Conservation (phyloP, 1,284 basidiomycete genomes). For the Trametes polyzona region DNA sequence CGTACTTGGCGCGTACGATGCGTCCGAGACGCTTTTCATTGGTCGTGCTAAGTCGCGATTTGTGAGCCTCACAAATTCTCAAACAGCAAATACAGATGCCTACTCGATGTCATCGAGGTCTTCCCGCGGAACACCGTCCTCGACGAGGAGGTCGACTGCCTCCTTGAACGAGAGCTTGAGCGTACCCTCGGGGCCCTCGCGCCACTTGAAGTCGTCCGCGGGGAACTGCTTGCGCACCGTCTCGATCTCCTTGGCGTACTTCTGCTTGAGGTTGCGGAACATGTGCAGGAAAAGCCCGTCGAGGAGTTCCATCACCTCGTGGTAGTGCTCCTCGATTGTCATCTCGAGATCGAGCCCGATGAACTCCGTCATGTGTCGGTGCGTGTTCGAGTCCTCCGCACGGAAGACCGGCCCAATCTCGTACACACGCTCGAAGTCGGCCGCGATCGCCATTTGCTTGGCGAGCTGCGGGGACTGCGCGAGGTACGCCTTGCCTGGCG, state of each 20-base stretch:
- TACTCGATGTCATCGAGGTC: conserved; percentile 88
- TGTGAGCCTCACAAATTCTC: neutral
- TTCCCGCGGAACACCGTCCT: conserved; percentile 78
- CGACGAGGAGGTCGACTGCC: conserved; percentile 85
- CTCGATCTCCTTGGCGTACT: conserved; percentile 82
- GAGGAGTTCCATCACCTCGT: conserved; percentile 90
- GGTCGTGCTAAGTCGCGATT: conserved; percentile 65
- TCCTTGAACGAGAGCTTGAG: conserved; percentile 85
- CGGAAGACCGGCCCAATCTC: conserved; percentile 98
- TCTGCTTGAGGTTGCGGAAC: conserved; percentile 81
- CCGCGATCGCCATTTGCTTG: conserved; percentile 99
- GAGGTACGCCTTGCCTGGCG: conserved; percentile 86
- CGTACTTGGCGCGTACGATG: conserved; percentile 89
- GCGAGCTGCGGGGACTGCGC: conserved; percentile 97
- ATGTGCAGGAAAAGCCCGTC: conserved; percentile 85
- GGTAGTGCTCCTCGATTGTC: conserved; percentile 98
- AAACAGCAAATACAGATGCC: conserved; percentile 30
- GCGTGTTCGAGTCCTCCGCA: conserved; percentile 97
- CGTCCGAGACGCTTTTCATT: conserved; percentile 93
- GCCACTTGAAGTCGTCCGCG: conserved; percentile 88
- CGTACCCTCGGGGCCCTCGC: conserved; percentile 81
- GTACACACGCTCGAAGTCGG: conserved; percentile 97
- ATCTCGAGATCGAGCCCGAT: conserved; percentile 99
- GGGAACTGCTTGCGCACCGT: conserved; percentile 88
- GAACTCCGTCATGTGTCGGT: conserved; percentile 98